phyloP scores from a whole-genome alignment of 2,329 filamentous ascomycete genomes.

The Hypoxylon sp. region DNA sequence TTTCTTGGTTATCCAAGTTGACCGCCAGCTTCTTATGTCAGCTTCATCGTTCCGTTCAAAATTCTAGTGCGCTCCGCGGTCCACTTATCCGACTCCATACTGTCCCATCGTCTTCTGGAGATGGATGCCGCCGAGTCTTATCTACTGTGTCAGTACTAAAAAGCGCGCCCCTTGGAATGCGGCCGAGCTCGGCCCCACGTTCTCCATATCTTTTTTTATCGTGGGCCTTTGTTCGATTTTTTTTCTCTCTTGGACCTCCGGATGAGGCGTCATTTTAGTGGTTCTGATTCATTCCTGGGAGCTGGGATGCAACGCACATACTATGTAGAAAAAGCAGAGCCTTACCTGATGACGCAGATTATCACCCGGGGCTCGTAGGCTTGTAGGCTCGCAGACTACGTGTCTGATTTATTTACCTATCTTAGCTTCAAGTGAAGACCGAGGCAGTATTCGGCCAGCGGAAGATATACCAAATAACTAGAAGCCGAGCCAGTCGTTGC shows the following conservation, averaged over 20 bases:
- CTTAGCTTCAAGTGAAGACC: constrained; percentile 10
- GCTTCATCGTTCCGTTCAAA: constrained; percentile 40
- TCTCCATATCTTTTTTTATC: constrained; percentile 45
- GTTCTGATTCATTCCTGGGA: constrained; percentile 14
- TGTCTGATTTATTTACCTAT: not conserved
- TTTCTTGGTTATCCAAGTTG: constrained; percentile 4
- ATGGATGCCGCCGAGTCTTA: constrained; percentile 44
- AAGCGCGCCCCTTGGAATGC: constrained; percentile 36
- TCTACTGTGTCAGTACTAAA: constrained; percentile 41
- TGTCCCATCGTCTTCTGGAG: constrained; percentile 31
- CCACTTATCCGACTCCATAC: constrained; percentile 42
- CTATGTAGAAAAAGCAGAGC: not conserved
- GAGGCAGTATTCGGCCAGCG: constrained; percentile 26
- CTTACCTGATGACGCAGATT: constrained; percentile 14
- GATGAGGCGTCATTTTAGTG: constrained; percentile 40
- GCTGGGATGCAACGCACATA: not conserved
- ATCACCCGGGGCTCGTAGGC: not conserved
- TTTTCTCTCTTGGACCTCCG: constrained; percentile 31
- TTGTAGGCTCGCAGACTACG: not conserved
- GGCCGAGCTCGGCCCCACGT: constrained; percentile 46
- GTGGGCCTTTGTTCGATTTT: constrained; percentile 40
- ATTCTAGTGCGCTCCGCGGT: constrained; percentile 45
- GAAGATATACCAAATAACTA: constrained; percentile 12
- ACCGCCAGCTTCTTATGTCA: constrained; percentile 35
- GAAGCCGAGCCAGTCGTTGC: constrained; percentile 18